A percentile compares a stretch with the other conserved stretches of the same genome.
Conservation (phyloP, 2,329 filamentous ascomycete genomes). For the Aspergillus texensis region DNA sequence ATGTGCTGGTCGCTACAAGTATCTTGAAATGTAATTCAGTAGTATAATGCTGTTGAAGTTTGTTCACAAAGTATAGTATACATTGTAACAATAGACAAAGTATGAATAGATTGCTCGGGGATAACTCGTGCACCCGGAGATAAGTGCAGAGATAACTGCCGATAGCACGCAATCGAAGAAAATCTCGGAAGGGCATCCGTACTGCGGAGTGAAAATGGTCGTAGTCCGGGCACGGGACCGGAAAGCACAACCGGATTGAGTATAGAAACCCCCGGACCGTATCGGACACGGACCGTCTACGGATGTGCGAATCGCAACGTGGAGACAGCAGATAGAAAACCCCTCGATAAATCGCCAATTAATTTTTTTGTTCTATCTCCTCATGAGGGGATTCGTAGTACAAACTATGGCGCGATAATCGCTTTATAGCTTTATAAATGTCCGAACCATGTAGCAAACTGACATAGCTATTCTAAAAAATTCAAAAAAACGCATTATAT, state of each 20-base stretch:
- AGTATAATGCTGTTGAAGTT: background rate
- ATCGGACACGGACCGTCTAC: background rate
- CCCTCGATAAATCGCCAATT: background rate
- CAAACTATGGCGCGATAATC: background rate
- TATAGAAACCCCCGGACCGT: background rate
- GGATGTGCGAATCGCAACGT: background rate
- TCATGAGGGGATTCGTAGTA: slow-evolving; percentile 5
- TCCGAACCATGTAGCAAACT: background rate
- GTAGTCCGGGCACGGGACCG: background rate
- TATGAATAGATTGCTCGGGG: background rate
- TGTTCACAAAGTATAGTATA: background rate
- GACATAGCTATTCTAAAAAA: background rate
- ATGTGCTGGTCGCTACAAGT: background rate
- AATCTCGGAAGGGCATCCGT: background rate
- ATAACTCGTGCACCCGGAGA: background rate
- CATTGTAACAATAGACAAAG: background rate
- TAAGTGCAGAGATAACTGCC: background rate
- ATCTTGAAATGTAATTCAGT: fast-evolving
- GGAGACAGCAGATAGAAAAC: background rate
- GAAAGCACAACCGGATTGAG: slow-evolving; percentile 1
- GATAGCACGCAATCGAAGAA: background rate
- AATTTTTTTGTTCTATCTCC: background rate
- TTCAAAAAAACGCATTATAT: background rate
- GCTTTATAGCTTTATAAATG: background rate
- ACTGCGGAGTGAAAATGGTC: background rate